Evolutionary conservation across 2,329 filamentous ascomycete genomes (phyloP), one percentile per base, ranked within the genome.

Genomic region (Aspergillus sp.): DNA sequence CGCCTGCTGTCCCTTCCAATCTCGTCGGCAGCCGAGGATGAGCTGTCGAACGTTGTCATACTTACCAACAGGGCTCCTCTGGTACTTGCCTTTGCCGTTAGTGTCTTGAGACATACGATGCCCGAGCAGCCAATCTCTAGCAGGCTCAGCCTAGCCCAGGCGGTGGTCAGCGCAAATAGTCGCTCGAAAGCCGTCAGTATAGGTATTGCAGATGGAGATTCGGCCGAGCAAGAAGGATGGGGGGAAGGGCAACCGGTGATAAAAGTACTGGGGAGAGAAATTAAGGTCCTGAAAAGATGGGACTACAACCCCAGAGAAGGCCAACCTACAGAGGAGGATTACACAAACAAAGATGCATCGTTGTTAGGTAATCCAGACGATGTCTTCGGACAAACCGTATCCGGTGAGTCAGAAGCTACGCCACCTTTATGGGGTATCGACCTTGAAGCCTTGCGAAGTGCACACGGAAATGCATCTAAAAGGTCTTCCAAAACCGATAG

Each of bases 111-210:
- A 50, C 87, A 89, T 70, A 96, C 91, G 0, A 94, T 93, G 88
- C 90, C 92, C 0, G 88, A 90, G 65, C 92, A 96, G 71, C 92
- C 92, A 3, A 81, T 88, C 3, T 95, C 90, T n/a, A 94, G 91
- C 71, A 83, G 91, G 51, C 78, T 96, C 20, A 96, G 91, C 70
- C 79, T 96, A 20, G 90, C 88, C 0, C 92, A 96, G 74, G 91
- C 90, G 0, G 87, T 95, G 1, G 90, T 96, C 16, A 93, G 90
- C 71, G 87, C 87, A 29, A 95, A 94, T 70, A 92, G 90, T 61
- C 85, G 87, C 64, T 86, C 85, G 39, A 93, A 93, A 75, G 92
- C 92, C 10, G 82, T 88, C 29, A 89, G 84, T 63, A 77, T 96
- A 31, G 92, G 92, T 0, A 79, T 96, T 20, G 86, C 90, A 62